Conservation (phyloP, 2,329 filamentous ascomycete species). For the Alternaria sp. region DNA sequence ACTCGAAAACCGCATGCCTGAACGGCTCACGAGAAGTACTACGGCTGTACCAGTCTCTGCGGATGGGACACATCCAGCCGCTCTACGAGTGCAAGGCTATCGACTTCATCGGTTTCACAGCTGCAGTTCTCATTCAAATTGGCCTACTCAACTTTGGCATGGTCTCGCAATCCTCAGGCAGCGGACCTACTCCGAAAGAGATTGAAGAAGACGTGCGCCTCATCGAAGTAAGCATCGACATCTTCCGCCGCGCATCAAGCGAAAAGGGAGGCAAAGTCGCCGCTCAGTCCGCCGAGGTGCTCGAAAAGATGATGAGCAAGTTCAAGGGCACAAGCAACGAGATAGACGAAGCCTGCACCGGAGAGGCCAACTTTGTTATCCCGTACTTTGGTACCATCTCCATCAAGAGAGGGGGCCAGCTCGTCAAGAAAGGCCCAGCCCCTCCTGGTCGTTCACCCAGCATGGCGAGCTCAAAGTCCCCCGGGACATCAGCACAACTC, state of each 20-base stretch:
- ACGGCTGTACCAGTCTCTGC: constrained; percentile 49
- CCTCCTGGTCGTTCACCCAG: constrained; percentile 1
- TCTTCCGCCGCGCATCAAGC: constrained; percentile 49
- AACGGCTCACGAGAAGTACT: constrained; percentile 51
- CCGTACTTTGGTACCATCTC: constrained; percentile 53
- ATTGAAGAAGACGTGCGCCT: constrained; percentile 46
- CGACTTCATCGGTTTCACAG: constrained; percentile 56
- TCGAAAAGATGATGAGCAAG: constrained; percentile 47
- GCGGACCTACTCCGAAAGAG: constrained; percentile 27
- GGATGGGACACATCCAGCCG: constrained; percentile 41
- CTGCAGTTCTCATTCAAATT: constrained; percentile 53
- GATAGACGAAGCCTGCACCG: constrained; percentile 15
- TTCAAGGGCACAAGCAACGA: constrained; percentile 22
- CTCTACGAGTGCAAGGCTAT: constrained; percentile 56
- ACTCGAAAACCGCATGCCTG: constrained; percentile 49
- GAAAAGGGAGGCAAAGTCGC: constrained; percentile 52
- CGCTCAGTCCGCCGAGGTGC: constrained; percentile 46
- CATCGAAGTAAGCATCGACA: constrained; percentile 51
- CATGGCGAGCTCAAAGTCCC: background rate
- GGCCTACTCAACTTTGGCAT: constrained; percentile 49
- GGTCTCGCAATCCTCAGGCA: background rate
- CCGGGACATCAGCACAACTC: constrained; percentile 3
- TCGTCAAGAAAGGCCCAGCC: constrained; percentile 7
- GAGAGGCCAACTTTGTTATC: constrained; percentile 42
- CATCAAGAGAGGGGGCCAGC: constrained; percentile 39